Evolutionary conservation across 2,329 filamentous ascomycete species (phyloP).

Genomic region (Neophaeococcomyces mojaviensis): DNA sequence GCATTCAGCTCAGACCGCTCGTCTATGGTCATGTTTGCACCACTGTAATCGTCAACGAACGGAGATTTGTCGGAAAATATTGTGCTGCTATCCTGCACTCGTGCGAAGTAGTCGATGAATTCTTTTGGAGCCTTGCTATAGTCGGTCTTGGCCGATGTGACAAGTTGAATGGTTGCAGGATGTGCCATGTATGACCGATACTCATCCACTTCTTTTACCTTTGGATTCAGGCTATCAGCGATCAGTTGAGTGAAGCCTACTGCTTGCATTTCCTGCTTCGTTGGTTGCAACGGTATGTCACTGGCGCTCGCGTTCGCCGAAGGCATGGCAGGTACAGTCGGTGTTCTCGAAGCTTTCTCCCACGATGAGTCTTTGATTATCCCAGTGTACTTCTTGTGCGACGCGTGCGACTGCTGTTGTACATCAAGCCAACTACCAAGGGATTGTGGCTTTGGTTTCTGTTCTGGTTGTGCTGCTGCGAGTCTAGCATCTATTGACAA

Average conservation of each 20-base stretch:
- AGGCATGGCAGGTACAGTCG: constrained; percentile 19
- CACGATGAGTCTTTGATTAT: constrained; percentile 50
- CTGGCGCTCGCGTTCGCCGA: constrained; percentile 27
- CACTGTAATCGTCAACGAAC: constrained; percentile 10
- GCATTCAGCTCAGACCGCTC: constrained; percentile 56
- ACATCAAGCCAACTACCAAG: constrained; percentile 26
- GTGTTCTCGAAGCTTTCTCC: constrained; percentile 21
- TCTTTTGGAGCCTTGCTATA: constrained; percentile 42
- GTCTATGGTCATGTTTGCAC: constrained; percentile 31
- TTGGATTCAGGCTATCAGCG: constrained; percentile 75
- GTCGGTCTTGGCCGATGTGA: constrained; percentile 35
- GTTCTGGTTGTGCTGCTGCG: constrained; percentile 26
- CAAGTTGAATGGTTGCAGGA: constrained; percentile 75
- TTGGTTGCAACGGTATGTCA: constrained; percentile 61
- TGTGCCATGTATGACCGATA: constrained; percentile 85
- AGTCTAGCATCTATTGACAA: constrained; percentile 13
- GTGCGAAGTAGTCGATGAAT: constrained; percentile 70
- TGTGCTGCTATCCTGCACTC: constrained; percentile 4
- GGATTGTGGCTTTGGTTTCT: constrained; percentile 25
- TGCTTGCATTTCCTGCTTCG: constrained; percentile 80
- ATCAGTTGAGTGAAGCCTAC: constrained; percentile 61
- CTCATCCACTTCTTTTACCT: constrained; percentile 67
- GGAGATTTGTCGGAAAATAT: background rate
- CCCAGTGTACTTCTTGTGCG: constrained; percentile 30
- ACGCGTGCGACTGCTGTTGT: constrained; percentile 26